Base-by-base conservation (phyloP, 495 filamentous ascomycete species). In the Chaetomium fimeti region DNA sequence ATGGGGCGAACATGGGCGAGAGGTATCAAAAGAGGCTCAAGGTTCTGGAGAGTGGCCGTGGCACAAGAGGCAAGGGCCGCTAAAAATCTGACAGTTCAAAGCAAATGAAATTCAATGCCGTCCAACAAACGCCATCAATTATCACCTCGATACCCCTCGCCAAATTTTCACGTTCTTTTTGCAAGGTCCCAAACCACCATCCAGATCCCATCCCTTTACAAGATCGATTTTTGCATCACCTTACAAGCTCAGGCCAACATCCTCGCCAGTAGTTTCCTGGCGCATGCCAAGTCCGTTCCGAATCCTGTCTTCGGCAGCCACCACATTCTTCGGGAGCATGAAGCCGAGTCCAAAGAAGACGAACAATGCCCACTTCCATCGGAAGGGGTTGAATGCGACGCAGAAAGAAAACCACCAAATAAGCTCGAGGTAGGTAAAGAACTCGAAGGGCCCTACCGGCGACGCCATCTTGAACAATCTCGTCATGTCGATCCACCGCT, bases 341-440 rank as follows among this genome's bases (percentile, higher is more conserved):
- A 82, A 79, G 0, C 89, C 89, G 27, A 92, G 75, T 3, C 91
- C 91, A 68, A 88, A 89, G 68, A 94, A 84, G 29, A 96, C 90
- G 66, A 94, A 96, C 0, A 87, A 75, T 0, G 82, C 85, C 86
- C 86, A 88, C 75, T 88, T 88, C 91, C 91, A 96, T 54, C 90
- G 81, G 75, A 94, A 94, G 0, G 91, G 91, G 70, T 93, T 94
- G 69, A 94, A 82, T 2, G 83, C 77, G 47, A 93, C 82, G 52
- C 85, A 87, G 71, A 93, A 94, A 0, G 86, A 75, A 68, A 92
- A 93, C 91, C 91, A 96, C 78, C 90, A 94, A 13, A 91, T 69
- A 56, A 96, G 76, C 72, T 96, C 91, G 1, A 87, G 80, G 68
- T 96, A 94, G 0, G 91, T 94, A 73, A 94, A 93, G 78, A 96